Base-by-base conservation (phyloP, 495 filamentous ascomycete genomes). In the Xylaria castorea region DNA sequence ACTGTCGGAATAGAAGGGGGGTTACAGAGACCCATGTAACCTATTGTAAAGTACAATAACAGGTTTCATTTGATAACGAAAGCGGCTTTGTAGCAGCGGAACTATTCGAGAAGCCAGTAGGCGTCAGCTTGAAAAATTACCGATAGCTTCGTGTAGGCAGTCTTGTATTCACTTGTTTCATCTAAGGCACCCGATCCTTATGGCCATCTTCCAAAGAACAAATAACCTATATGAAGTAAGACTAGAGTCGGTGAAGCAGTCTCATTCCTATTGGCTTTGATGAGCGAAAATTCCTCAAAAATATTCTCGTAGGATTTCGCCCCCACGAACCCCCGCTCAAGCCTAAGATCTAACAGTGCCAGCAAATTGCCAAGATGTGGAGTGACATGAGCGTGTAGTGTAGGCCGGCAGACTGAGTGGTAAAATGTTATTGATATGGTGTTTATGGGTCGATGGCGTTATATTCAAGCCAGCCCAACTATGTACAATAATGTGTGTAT, bases 251-350 rank as follows among this genome's bases (percentile, higher is more conserved):
- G 74, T 71, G 66, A 66, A 55, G 58, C 53, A 53, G 71, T 55
- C 48, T 69, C 62, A 64, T 60, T 44, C 61, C 64, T 66, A 62
- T 50, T 57, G 62, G 63, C 57, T 48, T 71, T 40, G 57, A 73
- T 40, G 44, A 14, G 44, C 46, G 20, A 46, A 60, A 72, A 63
- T 71, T 58, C 46, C 58, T 46, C 34, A 11, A 63, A 25, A 1
- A 46, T 71, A 30, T 50, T 55, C 63, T 68, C 25, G 76, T 74
- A 79, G 77, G 74, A 76, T 78, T 79, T 65, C 69, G 77, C 76
- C 76, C 75, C 76, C 78, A 76, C 72, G 68, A 58, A 76, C 58
- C 76, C 76, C 74, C 71, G 78, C 76, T 71, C 72, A 63, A 66
- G 48, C 34, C 61, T 12, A 60, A 70, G 66, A n/a, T 22, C 18